phyloP scores from a whole-genome alignment of 2,329 filamentous ascomycete species.

The Parastagonospora nodorum region DNA sequence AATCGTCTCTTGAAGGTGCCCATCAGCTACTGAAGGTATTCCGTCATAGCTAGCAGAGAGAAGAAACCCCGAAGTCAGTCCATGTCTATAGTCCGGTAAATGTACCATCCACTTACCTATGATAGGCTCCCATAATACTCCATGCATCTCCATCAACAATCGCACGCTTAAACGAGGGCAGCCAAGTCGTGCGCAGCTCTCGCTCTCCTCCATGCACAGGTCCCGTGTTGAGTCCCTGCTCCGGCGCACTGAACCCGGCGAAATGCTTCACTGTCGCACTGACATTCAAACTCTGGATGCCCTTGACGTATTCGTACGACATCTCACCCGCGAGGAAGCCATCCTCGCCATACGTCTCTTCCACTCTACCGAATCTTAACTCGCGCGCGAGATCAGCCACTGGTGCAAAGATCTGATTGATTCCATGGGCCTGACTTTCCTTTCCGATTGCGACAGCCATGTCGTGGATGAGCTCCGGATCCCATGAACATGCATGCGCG shows the following conservation, averaged over 20 bases:
- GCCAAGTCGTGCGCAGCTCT: constrained; percentile 59
- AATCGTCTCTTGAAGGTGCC: constrained; percentile 67
- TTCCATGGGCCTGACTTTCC: constrained; percentile 69
- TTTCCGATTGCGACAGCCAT: constrained; percentile 70
- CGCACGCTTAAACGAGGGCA: constrained; percentile 67
- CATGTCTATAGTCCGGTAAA: too few species aligned
- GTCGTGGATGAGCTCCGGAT: constrained; percentile 65
- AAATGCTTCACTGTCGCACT: constrained; percentile 78
- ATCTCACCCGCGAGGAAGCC: constrained; percentile 70
- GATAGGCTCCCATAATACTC: constrained; percentile 75
- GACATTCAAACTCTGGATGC: constrained; percentile 68
- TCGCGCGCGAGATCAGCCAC: constrained; percentile 73
- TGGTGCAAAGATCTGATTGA: constrained; percentile 75
- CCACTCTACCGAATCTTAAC: constrained; percentile 72
- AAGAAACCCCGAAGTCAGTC: too few species aligned
- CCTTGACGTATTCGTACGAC: constrained; percentile 63
- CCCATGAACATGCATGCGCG: constrained; percentile 72
- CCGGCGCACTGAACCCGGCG: constrained; percentile 69
- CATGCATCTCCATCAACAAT: constrained; percentile 72
- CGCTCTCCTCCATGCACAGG: constrained; percentile 62
- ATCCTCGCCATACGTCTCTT: constrained; percentile 76
- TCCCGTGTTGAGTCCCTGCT: constrained; percentile 74
- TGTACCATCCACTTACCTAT: constrained; percentile 43
- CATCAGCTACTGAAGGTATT: constrained; percentile 68
- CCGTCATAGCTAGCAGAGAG: constrained; percentile 64